Evolutionary conservation across 1,284 basidiomycete species (phyloP).

Genomic region (Naganishia sp.): DNA sequence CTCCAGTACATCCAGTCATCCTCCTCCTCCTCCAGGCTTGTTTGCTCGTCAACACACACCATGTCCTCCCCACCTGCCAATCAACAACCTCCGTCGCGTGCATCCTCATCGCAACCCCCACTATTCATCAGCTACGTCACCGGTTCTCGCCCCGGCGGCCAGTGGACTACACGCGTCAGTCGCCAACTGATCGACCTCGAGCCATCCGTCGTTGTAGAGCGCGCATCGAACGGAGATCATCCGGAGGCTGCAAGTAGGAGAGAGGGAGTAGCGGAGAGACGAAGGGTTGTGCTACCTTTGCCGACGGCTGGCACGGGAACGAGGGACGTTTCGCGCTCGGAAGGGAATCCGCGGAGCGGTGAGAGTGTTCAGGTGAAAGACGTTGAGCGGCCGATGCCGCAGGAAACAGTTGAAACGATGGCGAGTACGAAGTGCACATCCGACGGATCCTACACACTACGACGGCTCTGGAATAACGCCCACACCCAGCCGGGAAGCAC

Average conservation of each 20-base stretch:
- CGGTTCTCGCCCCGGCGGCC: background rate
- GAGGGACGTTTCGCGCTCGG: too few relatives aligned
- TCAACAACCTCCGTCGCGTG: background rate
- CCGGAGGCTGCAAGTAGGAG: slow-evolving; percentile 2
- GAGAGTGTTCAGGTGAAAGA: background rate
- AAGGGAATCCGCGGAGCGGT: background rate
- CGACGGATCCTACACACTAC: background rate
- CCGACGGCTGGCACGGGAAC: background rate
- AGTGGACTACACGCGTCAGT: slow-evolving; percentile 7
- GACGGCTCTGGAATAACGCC: slow-evolving; percentile 4
- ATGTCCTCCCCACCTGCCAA: slow-evolving; percentile 13
- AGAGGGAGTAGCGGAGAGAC: slow-evolving; percentile 1
- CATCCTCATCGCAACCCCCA: background rate
- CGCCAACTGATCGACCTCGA: background rate
- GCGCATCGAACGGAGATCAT: background rate
- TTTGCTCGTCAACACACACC: background rate
- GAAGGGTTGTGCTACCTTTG: background rate
- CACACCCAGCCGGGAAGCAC: background rate
- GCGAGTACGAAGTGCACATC: background rate
- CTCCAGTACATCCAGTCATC: slow-evolving; percentile 1
- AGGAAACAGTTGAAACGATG: background rate
- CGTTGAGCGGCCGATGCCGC: background rate
- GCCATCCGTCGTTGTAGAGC: background rate
- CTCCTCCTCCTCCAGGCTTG: background rate
- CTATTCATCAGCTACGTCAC: slow-evolving; percentile 24